phyloP scores from a whole-genome alignment of 371 early-diverging fungal genomes.

The Encephalitozoon cuniculi region DNA sequence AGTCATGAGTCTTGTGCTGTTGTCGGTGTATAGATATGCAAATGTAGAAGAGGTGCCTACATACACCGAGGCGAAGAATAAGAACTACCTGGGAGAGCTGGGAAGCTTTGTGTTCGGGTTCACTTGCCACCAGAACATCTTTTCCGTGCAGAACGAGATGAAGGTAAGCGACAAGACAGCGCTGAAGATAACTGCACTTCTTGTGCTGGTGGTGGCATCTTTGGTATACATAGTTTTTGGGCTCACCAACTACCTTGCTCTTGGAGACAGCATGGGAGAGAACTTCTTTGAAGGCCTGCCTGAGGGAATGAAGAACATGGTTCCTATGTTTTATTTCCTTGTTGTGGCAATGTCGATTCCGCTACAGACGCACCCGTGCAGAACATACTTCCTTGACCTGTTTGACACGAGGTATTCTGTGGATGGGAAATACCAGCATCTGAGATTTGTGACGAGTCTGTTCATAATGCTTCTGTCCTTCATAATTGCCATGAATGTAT shows the following conservation, averaged over 20 bases:
- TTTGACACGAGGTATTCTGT: neutral
- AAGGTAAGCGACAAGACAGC: neutral
- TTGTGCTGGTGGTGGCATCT: neutral
- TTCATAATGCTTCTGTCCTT: neutral
- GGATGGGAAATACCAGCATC: neutral
- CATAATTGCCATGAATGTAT: neutral
- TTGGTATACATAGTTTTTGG: conserved; percentile 38
- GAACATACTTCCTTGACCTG: conserved; percentile 1
- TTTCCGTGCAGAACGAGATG: conserved; percentile 41
- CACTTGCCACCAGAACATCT: conserved; percentile 50
- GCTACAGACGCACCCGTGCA: conserved; percentile 32
- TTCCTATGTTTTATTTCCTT: conserved; percentile 21
- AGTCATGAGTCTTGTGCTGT: conserved; percentile 14
- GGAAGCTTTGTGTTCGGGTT: conserved; percentile 43
- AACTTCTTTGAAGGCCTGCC: conserved; percentile 11
- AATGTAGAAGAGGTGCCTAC: neutral
- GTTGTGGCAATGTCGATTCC: conserved; percentile 28
- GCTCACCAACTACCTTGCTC: conserved; percentile 11
- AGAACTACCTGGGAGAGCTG: conserved; percentile 4
- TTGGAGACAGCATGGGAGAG: neutral
- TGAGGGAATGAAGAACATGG: neutral
- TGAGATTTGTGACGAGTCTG: neutral
- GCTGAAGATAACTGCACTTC: neutral
- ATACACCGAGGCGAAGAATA: neutral
- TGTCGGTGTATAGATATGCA: conserved; percentile 5